A percentile compares a stretch with the other conserved stretches of the same genome.
These are phyloP conservation scores for Mortierella sp. DNA, from an alignment of 371 early-diverging fungal species.

Conservation along the genomic window DNA sequence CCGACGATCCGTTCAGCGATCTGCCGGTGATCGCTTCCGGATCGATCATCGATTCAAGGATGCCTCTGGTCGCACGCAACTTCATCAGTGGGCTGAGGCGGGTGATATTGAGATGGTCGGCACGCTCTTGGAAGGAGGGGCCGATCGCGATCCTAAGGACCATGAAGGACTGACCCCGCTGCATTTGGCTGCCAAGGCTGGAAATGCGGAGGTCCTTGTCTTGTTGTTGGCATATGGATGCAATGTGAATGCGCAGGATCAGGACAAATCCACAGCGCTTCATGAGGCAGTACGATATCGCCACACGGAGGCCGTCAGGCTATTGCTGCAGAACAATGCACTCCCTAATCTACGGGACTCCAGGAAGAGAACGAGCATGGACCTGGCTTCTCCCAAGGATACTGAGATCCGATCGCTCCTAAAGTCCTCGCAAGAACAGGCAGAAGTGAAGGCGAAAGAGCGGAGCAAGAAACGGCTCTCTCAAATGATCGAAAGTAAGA, in stretches of 20 bases:
- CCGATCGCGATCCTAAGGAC: slow-evolving; percentile 77
- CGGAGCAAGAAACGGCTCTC: slow-evolving; percentile 35
- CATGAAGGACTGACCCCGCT: slow-evolving; percentile 83
- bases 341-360: slow-evolving; percentile 61
- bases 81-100: slow-evolving; percentile 65
- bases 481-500: slow-evolving; percentile 32
- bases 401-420: slow-evolving; percentile 51
- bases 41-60: slow-evolving; percentile 59
- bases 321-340: slow-evolving; percentile 72
- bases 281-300: slow-evolving; percentile 84
- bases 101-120: slow-evolving; percentile 68
- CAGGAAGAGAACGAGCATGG: slow-evolving; percentile 65
- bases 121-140: slow-evolving; percentile 74
- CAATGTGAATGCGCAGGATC: slow-evolving; percentile 75
- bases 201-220: slow-evolving; percentile 69
- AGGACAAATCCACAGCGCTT: slow-evolving; percentile 80
- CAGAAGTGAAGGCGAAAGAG: slow-evolving; percentile 30
- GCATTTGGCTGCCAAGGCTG: slow-evolving; percentile 81
- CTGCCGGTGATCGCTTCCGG: slow-evolving; percentile 34
- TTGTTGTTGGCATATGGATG: slow-evolving; percentile 80
- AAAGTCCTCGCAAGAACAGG: slow-evolving; percentile 35
- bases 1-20: slow-evolving; percentile 30
- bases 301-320: slow-evolving; percentile 69
- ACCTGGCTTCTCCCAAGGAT: slow-evolving; percentile 66
- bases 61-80: slow-evolving; percentile 66